Evolutionary conservation across 805 yeast species (phyloP), one percentile per base, ranked within the genome.

Genomic region (Lipomyces orientalis): DNA sequence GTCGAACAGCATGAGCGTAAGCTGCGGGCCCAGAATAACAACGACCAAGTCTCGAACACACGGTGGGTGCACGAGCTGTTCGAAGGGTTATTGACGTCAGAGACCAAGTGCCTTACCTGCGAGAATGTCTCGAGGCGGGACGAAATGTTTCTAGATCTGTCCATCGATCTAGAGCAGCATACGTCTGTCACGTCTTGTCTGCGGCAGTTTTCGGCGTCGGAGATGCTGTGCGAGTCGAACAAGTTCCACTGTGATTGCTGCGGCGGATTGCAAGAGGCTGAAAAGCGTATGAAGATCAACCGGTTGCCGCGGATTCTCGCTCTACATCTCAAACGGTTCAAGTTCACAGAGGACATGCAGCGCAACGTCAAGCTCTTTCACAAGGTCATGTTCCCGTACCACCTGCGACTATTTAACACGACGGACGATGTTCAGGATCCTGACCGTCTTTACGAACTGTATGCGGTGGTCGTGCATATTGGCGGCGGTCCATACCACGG

Each of bases 401-500:
- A 84, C 58, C 79, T 95, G 64, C 81, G 92, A 29, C 84, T 92
- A 31, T 88, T 88, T 75, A 81, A 76, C 67, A 88, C 94, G 37
- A 86, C 93, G 0, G 84, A 84, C 59, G 86, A 85, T 73, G 76
- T 86, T 59, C 80, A 79, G 33, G 79, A 81, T n/a, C 82, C 85
- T 1, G 86, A 86, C 71, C 86, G 86, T 73, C 82, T 88, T 16
- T 95, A 93, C 75, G 97, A 93, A 74, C 80, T 95, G 60, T 89
- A 87, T 70, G 91, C 93, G 0, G 88, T 94, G 54, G 96, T 95
- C n/a, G 93, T 95, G 8, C 99, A 95, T 76, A 88, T 95, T 73
- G 99, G 99, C 7, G 97, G 97, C 2, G 98, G 99, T 0, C 98
- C 98, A 0, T 93, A 93, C 81, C 98, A 93, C 79, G 99, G 99